These are phyloP conservation scores for Mallotus nudiflorus DNA, from an alignment of 345 rosid genomes.

Conservation along the genomic window DNA sequence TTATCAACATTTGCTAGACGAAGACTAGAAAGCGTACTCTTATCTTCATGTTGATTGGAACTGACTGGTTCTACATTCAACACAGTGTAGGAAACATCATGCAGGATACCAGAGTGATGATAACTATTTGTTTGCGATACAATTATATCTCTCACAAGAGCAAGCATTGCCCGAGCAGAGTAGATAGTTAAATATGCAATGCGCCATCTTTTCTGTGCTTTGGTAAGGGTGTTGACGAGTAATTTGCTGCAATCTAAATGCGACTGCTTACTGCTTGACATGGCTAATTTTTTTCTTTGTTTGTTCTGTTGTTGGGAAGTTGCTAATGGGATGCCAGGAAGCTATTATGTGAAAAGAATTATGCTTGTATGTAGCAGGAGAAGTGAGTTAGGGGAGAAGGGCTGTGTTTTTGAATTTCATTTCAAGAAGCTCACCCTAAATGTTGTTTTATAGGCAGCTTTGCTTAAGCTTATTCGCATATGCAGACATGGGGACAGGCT, in stretches of 20 bases:
- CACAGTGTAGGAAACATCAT: conserved; percentile 26
- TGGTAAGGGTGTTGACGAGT: conserved; percentile 40
- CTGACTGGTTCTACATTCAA: conserved; percentile 31
- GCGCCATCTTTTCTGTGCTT: conserved; percentile 68
- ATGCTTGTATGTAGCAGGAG: neutral
- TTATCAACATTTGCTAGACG: conserved; percentile 35
- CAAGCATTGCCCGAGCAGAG: conserved; percentile 54
- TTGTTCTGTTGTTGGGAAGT: too few relatives aligned
- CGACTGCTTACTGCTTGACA: conserved; percentile 32
- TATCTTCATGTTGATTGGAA: conserved; percentile 24
- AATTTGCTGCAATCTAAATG: conserved; percentile 31
- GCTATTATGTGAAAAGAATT: neutral
- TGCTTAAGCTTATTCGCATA: neutral
- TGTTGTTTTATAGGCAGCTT: neutral
- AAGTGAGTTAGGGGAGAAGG: neutral
- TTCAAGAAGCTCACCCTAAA: neutral
- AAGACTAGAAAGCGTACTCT: conserved; percentile 28
- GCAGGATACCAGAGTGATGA: conserved; percentile 26
- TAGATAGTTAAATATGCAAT: conserved; percentile 53
- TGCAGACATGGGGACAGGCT: neutral
- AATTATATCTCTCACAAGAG: conserved; percentile 42
- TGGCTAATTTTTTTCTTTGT: conserved; percentile 9
- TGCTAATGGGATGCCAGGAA: neutral
- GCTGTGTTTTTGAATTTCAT: conserved; percentile 12
- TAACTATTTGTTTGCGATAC: conserved; percentile 21